Percentiles rank a stretch among this genome's conserved stretches.
These are phyloP conservation scores for Chlorella sp. DNA, from an alignment of 139 green algal genomes.

Conservation along the genomic window DNA sequence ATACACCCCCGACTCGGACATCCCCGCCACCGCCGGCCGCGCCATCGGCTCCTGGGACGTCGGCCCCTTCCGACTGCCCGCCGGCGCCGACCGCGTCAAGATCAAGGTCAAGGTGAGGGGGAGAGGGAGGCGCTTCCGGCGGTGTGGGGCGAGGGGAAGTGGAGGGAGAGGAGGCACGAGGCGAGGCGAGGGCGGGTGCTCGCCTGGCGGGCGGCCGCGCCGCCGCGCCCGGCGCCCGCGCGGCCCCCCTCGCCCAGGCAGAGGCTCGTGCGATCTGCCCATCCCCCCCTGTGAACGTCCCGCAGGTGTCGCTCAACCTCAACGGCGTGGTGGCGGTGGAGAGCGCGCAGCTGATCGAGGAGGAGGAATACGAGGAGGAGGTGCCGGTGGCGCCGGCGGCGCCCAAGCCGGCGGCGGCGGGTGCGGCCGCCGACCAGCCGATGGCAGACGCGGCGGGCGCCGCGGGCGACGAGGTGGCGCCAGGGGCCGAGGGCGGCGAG, in stretches of 20 bases:
- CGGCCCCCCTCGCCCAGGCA: no score
- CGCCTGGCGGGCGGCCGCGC: no score
- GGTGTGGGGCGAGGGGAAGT: no score
- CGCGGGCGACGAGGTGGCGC: slow-evolving; percentile 57
- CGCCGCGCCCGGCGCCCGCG: no score
- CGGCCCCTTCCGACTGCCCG: slow-evolving; percentile 41
- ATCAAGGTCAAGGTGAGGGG: slow-evolving; percentile 77
- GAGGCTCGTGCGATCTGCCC: no score
- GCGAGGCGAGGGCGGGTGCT: no score
- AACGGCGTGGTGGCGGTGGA: slow-evolving; percentile 88
- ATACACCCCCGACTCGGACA: slow-evolving; percentile 68
- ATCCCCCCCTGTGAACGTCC: no score
- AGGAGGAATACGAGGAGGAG: slow-evolving; percentile 77
- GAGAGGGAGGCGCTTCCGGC: no score
- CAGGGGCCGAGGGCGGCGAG: slow-evolving; percentile 60
- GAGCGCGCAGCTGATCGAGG: slow-evolving; percentile 76
- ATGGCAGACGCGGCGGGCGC: slow-evolving; percentile 32
- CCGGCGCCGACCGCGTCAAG: slow-evolving; percentile 74
- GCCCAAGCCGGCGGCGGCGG: background rate
- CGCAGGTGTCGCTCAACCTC: slow-evolving; percentile 88
- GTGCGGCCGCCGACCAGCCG: slow-evolving; percentile 22
- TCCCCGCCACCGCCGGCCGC: slow-evolving; percentile 50
- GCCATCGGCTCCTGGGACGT: slow-evolving; percentile 57
- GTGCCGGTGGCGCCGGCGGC: slow-evolving; percentile 26
- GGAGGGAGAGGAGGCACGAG: no score